Conservation (phyloP, 306 rosid species). For the Dryas alaskensis region DNA sequence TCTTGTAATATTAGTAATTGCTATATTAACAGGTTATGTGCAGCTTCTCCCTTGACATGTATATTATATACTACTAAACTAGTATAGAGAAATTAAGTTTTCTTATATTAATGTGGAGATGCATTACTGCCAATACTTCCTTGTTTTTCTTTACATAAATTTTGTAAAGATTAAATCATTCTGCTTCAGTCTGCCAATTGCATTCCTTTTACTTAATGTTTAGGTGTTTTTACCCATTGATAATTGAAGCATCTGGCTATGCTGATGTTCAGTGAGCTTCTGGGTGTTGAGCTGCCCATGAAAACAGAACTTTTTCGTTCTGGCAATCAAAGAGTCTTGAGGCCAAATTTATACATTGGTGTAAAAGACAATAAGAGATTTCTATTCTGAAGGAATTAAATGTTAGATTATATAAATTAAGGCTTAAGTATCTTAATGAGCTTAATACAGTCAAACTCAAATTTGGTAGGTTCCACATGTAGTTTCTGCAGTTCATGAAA, state of each 20-base stretch:
- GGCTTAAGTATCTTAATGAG: background rate
- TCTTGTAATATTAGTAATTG: constrained; percentile 78
- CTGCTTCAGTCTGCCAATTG: background rate
- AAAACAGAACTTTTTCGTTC: background rate
- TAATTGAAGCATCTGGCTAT: no score
- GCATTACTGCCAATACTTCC: constrained; percentile 1
- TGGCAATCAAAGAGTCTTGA: background rate
- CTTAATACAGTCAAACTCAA: background rate
- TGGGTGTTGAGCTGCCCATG: background rate
- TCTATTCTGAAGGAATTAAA: background rate
- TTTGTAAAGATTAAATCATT: background rate
- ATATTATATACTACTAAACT: background rate
- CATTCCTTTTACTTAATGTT: background rate
- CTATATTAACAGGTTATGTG: constrained; percentile 83
- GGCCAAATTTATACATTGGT: background rate
- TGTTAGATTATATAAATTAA: background rate
- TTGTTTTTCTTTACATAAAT: background rate
- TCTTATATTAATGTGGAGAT: constrained; percentile 6
- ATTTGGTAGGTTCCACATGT: background rate
- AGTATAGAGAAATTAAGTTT: constrained; percentile 1
- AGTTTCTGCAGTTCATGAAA: background rate
- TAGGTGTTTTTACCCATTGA: background rate
- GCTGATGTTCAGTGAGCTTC: no score
- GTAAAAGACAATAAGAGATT: background rate
- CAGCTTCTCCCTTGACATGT: constrained; percentile 77